These are phyloP conservation scores for Globisporangium iwayamae DNA, from an alignment of 352 stramenopile genomes.

Conservation along the genomic window DNA sequence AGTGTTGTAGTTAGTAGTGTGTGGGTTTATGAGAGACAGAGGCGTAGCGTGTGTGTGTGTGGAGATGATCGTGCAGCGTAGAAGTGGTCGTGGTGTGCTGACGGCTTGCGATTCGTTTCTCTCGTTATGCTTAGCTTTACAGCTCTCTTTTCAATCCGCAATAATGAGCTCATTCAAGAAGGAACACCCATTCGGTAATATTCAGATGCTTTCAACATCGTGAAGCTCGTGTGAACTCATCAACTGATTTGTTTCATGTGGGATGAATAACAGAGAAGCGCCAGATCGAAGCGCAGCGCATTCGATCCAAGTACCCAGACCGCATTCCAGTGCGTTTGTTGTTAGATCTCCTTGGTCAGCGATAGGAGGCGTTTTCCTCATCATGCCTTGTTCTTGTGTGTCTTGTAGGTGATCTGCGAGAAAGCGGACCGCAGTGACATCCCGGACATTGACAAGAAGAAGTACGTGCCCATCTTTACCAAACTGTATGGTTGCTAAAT, in stretches of 20 bases:
- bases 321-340: slow-evolving; percentile 87
- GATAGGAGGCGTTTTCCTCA: background rate
- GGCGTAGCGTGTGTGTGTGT: background rate
- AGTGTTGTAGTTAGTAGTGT: background rate
- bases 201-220: background rate
- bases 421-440: slow-evolving; percentile 98
- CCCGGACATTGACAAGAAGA: slow-evolving; percentile 99
- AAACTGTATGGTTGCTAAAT: background rate
- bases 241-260: background rate
- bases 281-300: slow-evolving; percentile 96
- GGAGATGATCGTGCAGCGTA: background rate
- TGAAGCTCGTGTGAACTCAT: background rate
- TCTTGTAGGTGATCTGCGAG: slow-evolving; percentile 83
- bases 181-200: slow-evolving; percentile 81
- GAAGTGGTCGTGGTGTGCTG: background rate
- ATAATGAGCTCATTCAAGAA: slow-evolving; percentile 91
- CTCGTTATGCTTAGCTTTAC: background rate
- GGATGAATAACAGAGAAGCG: slow-evolving; percentile 87
- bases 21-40: slow-evolving; percentile 1
- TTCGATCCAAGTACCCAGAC: slow-evolving; percentile 98
- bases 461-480: slow-evolving; percentile 43
- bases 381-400: background rate
- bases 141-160: background rate
- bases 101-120: slow-evolving; percentile 1
- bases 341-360: background rate